Percentiles rank a stretch among this genome's conserved stretches.
Conservation (phyloP, 1,139 yeast genomes). For the Suhomyces terraborum region DNA sequence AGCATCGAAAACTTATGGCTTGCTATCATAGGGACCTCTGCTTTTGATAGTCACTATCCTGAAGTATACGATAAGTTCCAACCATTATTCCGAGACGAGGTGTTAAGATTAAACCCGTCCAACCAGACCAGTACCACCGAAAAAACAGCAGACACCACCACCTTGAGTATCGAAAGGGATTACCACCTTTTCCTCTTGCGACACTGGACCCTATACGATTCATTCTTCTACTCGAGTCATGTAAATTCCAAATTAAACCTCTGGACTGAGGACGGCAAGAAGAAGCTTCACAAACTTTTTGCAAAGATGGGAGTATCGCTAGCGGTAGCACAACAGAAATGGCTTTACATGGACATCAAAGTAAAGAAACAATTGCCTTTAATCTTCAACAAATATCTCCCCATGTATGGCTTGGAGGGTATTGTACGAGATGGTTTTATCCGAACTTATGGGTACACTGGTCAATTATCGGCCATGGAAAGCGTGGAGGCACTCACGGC, state of each 20-base stretch:
- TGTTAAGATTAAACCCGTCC: slow-evolving; percentile 58
- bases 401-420: slow-evolving; percentile 79
- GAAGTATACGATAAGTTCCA: slow-evolving; percentile 72
- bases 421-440: slow-evolving; percentile 84
- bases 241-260: slow-evolving; percentile 83
- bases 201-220: slow-evolving; percentile 91
- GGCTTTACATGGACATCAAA: slow-evolving; percentile 86
- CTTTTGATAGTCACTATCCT: slow-evolving; percentile 74
- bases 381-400: slow-evolving; percentile 70
- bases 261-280: slow-evolving; percentile 92
- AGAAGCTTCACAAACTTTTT: slow-evolving; percentile 82
- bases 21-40: slow-evolving; percentile 84
- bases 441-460: slow-evolving; percentile 82
- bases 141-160: slow-evolving; percentile 63
- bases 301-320: slow-evolving; percentile 96
- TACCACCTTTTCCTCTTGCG: slow-evolving; percentile 83
- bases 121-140: slow-evolving; percentile 19
- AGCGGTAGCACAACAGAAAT: slow-evolving; percentile 84
- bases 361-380: slow-evolving; percentile 72
- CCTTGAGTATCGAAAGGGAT: slow-evolving; percentile 74
- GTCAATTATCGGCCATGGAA: slow-evolving; percentile 89
- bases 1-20: slow-evolving; percentile 75
- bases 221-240: slow-evolving; percentile 86
- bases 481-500: slow-evolving; percentile 89
- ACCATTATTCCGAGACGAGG: slow-evolving; percentile 83